phyloP scores from a whole-genome alignment of 2,329 filamentous ascomycete genomes.

The Colletotrichum graminicola region DNA sequence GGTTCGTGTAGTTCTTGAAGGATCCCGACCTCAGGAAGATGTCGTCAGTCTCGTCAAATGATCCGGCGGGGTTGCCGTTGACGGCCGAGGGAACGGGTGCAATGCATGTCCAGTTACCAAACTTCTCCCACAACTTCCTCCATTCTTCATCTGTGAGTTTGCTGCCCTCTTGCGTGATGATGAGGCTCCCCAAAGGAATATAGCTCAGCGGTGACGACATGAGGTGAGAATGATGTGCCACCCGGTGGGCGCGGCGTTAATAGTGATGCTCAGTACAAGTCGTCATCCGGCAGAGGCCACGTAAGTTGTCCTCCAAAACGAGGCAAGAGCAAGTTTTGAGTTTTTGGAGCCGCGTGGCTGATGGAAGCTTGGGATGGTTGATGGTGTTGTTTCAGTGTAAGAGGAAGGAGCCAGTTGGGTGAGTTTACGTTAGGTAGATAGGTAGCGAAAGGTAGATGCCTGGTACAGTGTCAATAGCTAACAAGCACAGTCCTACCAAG shows the following conservation, averaged over 20 bases:
- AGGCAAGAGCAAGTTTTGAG: neutral
- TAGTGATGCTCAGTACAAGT: neutral
- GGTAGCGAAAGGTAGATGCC: conserved; percentile 11
- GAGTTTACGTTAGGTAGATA: conserved; percentile 1
- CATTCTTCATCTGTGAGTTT: conserved; percentile 19
- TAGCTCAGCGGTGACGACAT: conserved; percentile 47
- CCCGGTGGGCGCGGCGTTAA: conserved; percentile 4
- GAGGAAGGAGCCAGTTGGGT: conserved; percentile 20
- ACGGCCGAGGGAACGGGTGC: conserved; percentile 26
- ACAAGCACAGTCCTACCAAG: neutral
- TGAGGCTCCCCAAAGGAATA: conserved; percentile 58
- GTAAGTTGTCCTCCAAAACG: conserved; percentile 1
- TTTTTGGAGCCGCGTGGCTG: neutral
- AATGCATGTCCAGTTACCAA: conserved; percentile 15
- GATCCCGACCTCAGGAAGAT: conserved; percentile 48
- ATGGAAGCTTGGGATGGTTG: conserved; percentile 1
- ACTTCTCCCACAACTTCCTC: conserved; percentile 11
- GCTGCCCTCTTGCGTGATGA: conserved; percentile 42
- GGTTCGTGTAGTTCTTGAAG: conserved; percentile 46
- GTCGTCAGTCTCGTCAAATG: conserved; percentile 19
- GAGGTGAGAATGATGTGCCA: conserved; percentile 1
- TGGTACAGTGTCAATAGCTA: conserved; percentile 14
- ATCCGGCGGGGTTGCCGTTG: neutral
- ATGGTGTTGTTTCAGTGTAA: conserved; percentile 26
- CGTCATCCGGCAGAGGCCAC: conserved; percentile 16